phyloP scores from a whole-genome alignment of 306 rosid genomes.

The Vicia villosa region DNA sequence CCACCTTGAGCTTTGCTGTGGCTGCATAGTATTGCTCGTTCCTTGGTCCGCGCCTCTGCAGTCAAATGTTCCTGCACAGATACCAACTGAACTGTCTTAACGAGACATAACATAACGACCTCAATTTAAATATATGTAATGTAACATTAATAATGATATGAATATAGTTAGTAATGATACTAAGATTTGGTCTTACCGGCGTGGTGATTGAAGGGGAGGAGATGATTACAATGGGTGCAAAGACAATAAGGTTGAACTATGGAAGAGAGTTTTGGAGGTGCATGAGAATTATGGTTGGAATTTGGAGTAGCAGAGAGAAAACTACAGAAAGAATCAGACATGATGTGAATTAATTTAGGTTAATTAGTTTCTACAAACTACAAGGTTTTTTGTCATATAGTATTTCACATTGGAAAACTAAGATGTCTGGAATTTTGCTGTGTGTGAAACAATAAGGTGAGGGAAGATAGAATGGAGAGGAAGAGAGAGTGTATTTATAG shows the following conservation, averaged over 20 bases:
- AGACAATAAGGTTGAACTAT: conserved; percentile 40
- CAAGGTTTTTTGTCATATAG: conserved; percentile 17
- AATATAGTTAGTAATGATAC: no score
- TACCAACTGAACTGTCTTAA: no score
- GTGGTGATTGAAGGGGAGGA: conserved; percentile 42
- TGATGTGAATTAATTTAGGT: conserved; percentile 27
- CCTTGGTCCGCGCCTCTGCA: conserved; percentile 1
- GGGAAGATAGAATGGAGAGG: conserved; percentile 33
- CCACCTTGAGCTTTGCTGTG: conserved; percentile 60
- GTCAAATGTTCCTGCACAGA: no score
- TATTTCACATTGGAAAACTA: conserved; percentile 5
- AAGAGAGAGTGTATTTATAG: conserved; percentile 37
- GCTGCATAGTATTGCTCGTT: conserved; percentile 21
- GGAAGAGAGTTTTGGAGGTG: conserved; percentile 36
- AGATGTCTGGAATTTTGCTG: conserved; percentile 10
- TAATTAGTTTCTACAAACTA: background rate
- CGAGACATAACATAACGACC: no score
- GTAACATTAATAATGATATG: no score
- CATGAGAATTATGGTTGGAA: conserved; percentile 31
- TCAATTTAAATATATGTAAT: no score
- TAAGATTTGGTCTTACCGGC: conserved; percentile 36
- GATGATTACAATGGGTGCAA: conserved; percentile 43
- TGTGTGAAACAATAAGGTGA: conserved; percentile 27
- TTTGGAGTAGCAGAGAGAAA: conserved; percentile 41
- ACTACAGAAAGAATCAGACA: conserved; percentile 45